Conservation (phyloP, 2,329 filamentous ascomycete genomes). For the Bipolaris zeicola region DNA sequence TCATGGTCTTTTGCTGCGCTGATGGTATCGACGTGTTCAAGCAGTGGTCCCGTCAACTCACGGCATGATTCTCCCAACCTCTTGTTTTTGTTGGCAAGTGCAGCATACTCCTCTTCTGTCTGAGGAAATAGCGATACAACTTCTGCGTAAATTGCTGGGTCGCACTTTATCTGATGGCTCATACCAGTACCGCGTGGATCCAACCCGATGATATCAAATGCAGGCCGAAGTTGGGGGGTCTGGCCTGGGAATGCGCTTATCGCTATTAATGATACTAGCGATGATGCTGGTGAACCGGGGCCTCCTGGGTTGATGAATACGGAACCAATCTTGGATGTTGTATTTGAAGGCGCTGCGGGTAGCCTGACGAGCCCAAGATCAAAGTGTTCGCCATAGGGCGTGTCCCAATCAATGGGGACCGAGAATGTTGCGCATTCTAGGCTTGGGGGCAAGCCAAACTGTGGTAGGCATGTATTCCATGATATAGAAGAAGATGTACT, state of each 20-base stretch:
- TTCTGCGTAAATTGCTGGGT: constrained; percentile 46
- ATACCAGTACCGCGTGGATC: constrained; percentile 53
- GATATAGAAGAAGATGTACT: constrained; percentile 1
- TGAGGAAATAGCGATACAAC: constrained; percentile 47
- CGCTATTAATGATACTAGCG: constrained; percentile 21
- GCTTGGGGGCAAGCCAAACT: constrained; percentile 4
- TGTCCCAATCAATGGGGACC: constrained; percentile 43
- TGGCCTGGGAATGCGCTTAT: constrained; percentile 8
- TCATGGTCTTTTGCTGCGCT: constrained; percentile 43
- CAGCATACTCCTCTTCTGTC: constrained; percentile 47
- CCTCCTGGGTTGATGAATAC: constrained; percentile 54
- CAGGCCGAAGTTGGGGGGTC: constrained; percentile 18
- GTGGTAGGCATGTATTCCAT: constrained; percentile 7
- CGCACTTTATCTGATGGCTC: constrained; percentile 51
- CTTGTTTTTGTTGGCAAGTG: constrained; percentile 49
- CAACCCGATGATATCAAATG: constrained; percentile 53
- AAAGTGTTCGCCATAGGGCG: constrained; percentile 35
- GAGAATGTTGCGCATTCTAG: constrained; percentile 28
- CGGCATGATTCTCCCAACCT: constrained; percentile 50
- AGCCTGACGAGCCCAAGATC: constrained; percentile 36
- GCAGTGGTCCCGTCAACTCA: constrained; percentile 47
- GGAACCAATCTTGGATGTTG: constrained; percentile 37
- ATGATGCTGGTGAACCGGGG: constrained; percentile 44
- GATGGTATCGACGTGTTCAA: constrained; percentile 54
- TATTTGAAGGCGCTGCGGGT: constrained; percentile 18